Evolutionary conservation across 2,329 filamentous ascomycete species (phyloP).

Genomic region (Fusarium annulatum): DNA sequence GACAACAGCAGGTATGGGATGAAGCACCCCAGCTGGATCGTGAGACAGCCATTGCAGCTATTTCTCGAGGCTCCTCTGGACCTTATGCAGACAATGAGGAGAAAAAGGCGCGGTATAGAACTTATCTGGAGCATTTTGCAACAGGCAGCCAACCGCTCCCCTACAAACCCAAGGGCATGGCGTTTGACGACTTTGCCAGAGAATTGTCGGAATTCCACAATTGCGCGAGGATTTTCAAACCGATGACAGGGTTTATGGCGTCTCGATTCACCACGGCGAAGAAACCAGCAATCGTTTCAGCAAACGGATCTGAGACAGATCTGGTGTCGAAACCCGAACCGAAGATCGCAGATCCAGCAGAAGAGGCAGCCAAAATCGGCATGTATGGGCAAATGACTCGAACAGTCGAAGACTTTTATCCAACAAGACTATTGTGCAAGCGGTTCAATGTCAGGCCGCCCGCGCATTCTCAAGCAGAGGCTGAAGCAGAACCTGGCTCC

Average conservation of each 20-base stretch:
- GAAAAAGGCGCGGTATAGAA: slow-evolving; percentile 84
- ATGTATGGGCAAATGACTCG: slow-evolving; percentile 95
- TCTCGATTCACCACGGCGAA: slow-evolving; percentile 86
- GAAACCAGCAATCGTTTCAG: slow-evolving; percentile 50
- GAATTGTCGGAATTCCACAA: slow-evolving; percentile 82
- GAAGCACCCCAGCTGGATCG: slow-evolving; percentile 74
- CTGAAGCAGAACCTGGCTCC: slow-evolving; percentile 47
- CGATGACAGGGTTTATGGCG: slow-evolving; percentile 92
- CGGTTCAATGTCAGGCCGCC: slow-evolving; percentile 89
- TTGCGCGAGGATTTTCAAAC: slow-evolving; percentile 81
- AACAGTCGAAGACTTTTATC: slow-evolving; percentile 76
- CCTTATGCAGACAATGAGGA: slow-evolving; percentile 86
- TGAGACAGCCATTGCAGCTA: slow-evolving; percentile 73
- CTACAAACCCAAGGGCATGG: slow-evolving; percentile 54
- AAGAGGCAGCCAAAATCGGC: slow-evolving; percentile 86
- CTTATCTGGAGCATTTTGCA: slow-evolving; percentile 82
- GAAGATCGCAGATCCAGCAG: slow-evolving; percentile 73
- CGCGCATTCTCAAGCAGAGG: slow-evolving; percentile 69
- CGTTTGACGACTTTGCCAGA: slow-evolving; percentile 78
- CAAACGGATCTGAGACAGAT: slow-evolving; percentile 34
- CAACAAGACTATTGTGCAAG: slow-evolving; percentile 89
- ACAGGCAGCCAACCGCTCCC: slow-evolving; percentile 61
- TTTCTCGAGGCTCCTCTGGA: slow-evolving; percentile 71
- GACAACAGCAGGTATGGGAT: slow-evolving; percentile 66
- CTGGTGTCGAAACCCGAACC: slow-evolving; percentile 48